Evolutionary conservation across 2,329 filamentous ascomycete species (phyloP), one percentile per base, ranked within the genome.

Genomic region (Erysiphe neolycopersici): DNA sequence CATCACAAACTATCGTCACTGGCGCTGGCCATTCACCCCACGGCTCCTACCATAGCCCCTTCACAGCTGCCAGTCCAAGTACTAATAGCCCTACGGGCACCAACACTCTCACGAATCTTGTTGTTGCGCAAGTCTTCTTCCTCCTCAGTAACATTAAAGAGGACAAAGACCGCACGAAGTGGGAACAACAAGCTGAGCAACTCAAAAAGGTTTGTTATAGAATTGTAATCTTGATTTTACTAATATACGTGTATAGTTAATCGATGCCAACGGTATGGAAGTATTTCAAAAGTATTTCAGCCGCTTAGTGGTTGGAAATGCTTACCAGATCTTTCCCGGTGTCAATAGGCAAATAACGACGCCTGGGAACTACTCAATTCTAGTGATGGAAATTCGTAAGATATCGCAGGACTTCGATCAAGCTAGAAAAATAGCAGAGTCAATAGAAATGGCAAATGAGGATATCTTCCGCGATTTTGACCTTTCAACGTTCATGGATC

Each of bases 181-280:
- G 82, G 79, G 83, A 92, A 60, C 68, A 76, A 51, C 85, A 93
- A 64, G 77, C 76, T 57, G 82, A 91, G 55, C 85, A 92, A 65
- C 78, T 98, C 56, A 76, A 76, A 61, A 92, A 91, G 72, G 84
- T 91, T 66, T 58, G 70, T 43, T 10, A 16, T 39, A 16, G 14
- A 6, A 12, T n/a, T 16, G 8, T 26, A 9, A 6, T 19, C n/a
- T 6, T 12, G 22, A 29, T 19, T 16, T 12, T 19, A 26, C 41
- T 43, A 18, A 43, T 17, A n/a, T 13, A 1, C 18, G 29, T 41
- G 18, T 40, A 22, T 44, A 93, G 81, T 76, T 95, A 60, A 79
- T 95, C 64, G 78, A 93, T 73, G 85, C 87, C 56, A 78, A 92
- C 84, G 85, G 85, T 58, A 98, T 98, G 87, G 91, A 98, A 69